Evolutionary conservation across 2,329 filamentous ascomycete genomes (phyloP), one percentile per base, ranked within the genome.

Genomic region (Calonectria pseudoturangicola): DNA sequence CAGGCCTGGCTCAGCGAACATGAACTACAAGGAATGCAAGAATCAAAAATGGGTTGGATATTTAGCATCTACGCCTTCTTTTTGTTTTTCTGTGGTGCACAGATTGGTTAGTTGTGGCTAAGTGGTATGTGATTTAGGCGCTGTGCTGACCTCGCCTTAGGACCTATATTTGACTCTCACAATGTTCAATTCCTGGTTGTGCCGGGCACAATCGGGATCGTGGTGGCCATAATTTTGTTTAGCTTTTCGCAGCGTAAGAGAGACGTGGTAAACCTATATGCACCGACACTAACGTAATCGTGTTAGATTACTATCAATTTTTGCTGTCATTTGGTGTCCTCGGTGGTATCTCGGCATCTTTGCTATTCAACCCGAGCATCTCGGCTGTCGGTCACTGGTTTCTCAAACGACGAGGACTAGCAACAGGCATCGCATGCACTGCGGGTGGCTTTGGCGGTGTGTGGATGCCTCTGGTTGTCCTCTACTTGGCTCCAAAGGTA

Each of bases 361-460:
- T 94, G 27, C 89, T 95, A 60, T 94, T 94, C 81, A 94, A 92
- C 0, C 92, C 93, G 0, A 89, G 91, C 21, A 85, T 95, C 65
- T 89, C 91, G 3, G 88, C 91, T 12, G 88, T 95, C n/a, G 91
- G 91, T 0, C 93, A 95, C 77, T 95, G 89, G 84, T 95, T 95
- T 84, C 85, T 88, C 9, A 83, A 84, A 10, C 89, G 89, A 66
- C 89, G 93, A 27, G 93, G 90, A 2, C 87, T 91, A 63, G 93
- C 93, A 1, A 94, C 92, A 1, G 93, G 93, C 10, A 85, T 95
- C 50, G 92, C 93, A 9, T 89, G 92, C 16, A 90, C 92, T 0
- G 93, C 93, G 3, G 90, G 89, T 18, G 90, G 89, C 6, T 79
- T 91, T 4, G 91, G 90, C 7, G 91, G 90, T 9, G 86, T 92